Base-by-base conservation (phyloP, 305 asterid species). In the Euphrasia arctica region DNA sequence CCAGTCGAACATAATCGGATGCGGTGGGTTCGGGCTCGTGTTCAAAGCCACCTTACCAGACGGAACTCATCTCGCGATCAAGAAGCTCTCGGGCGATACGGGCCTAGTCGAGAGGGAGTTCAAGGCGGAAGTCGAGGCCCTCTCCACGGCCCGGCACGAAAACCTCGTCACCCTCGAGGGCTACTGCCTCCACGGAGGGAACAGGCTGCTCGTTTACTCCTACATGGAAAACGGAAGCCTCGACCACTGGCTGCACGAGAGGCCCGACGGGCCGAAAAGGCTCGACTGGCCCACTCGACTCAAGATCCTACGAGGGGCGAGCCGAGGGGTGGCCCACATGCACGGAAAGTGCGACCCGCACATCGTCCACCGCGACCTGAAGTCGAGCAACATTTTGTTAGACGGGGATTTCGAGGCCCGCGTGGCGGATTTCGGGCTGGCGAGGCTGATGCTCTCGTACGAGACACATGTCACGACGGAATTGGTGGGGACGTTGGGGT, bases 141-240 rank as follows among this genome's bases (percentile, higher is more conserved):
- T 93, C 70, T 93, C 99, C 50, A 90, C 95, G 22, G 97, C 99
- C 59, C 89, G 82, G 69, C 99, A 93, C 78, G 77, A 81, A 72
- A 93, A 93, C 77, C 82, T 93, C 60, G 99, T 93, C 63, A 78
- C 95, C 43, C 81, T 93, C 60, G 90, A 79, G 73, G 99, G 99
- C 48, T 93, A 90, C 79, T 93, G 97, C 65, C 85, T 90, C 68
- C 97, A 93, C 54, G 95, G 82, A 58, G 97, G 99, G 61, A 78
- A 57, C 66, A 81, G 95, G 65, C 68, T 90, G 79, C 78, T 93
- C 75, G 81, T 93, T 65, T 93, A 93, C 56, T 73, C 97, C 36
- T 93, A 80, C 70, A 93, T 93, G 99, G 97, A 93, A 68, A 93
- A 93, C 29, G 99, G 99, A 56, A 93, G 97, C 75, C 78, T 93